Conservation (phyloP, 371 early-diverging fungal genomes). For the Phascolomyces articulosus region DNA sequence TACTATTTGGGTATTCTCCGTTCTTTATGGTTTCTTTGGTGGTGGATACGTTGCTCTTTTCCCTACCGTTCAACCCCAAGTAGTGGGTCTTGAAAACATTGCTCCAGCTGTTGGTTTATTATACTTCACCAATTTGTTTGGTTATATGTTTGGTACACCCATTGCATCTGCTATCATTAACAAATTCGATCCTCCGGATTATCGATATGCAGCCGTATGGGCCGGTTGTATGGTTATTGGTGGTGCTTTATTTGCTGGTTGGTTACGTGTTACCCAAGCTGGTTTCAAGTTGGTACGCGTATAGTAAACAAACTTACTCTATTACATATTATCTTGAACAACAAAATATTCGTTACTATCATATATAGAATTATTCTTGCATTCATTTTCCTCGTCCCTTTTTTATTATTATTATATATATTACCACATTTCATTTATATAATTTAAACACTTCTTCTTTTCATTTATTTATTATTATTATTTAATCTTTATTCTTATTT, state of each 20-base stretch:
- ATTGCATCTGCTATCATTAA: conserved; percentile 54
- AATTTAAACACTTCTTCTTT: no score
- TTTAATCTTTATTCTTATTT: no score
- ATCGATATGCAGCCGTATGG: conserved; percentile 24
- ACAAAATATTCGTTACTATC: no score
- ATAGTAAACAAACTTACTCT: not conserved
- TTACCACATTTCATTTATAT: no score
- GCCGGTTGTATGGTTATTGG: conserved; percentile 29
- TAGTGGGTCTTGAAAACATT: conserved; percentile 51
- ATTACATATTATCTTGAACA: no score
- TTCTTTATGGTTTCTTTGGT: conserved; percentile 57
- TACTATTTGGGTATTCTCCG: conserved; percentile 39
- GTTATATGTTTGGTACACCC: conserved; percentile 58
- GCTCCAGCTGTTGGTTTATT: conserved; percentile 55
- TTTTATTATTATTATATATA: no score
- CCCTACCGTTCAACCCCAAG: conserved; percentile 53
- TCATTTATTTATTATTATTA: no score
- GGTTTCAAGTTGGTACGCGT: conserved; percentile 24
- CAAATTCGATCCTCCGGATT: conserved; percentile 20
- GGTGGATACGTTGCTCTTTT: conserved; percentile 56
- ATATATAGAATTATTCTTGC: no score
- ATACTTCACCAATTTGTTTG: conserved; percentile 51
- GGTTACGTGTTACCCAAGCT: conserved; percentile 33
- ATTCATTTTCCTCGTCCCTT: no score
- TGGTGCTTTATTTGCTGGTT: conserved; percentile 33